Conservation (phyloP, 2,329 filamentous ascomycete genomes). For the Thyridium curvatum region DNA sequence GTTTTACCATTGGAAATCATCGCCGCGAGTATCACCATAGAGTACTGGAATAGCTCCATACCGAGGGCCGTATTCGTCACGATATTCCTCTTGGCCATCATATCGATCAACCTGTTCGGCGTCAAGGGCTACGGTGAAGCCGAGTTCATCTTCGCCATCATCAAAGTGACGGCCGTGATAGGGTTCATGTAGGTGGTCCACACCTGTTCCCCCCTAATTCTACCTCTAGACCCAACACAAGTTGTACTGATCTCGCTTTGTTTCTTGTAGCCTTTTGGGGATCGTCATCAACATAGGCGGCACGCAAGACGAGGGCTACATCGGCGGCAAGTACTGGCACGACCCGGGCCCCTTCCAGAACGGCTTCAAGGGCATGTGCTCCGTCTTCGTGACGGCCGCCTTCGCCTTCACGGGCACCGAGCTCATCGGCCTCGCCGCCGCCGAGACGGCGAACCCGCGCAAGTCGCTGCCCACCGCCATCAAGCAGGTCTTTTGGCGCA, state of each 20-base stretch:
- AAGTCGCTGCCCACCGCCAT: conserved; percentile 80
- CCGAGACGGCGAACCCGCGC: conserved; percentile 71
- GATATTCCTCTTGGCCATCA: conserved; percentile 70
- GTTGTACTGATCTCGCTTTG: conserved; percentile 3
- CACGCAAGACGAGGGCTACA: conserved; percentile 65
- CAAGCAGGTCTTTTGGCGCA: conserved; percentile 95
- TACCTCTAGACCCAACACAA: not conserved
- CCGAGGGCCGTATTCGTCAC: conserved; percentile 73
- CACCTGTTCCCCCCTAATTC: conserved; percentile 1
- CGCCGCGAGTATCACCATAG: conserved; percentile 76
- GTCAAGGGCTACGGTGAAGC: conserved; percentile 86
- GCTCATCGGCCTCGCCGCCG: conserved; percentile 69
- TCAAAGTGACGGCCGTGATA: conserved; percentile 82
- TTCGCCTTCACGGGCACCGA: conserved; percentile 74
- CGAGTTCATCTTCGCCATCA: conserved; percentile 78
- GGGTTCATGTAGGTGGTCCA: conserved; percentile 67
- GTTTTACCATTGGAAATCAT: conserved; percentile 82
- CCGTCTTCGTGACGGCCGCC: conserved; percentile 69
- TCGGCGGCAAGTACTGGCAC: conserved; percentile 72
- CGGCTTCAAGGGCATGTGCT: conserved; percentile 77
- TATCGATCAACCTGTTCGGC: conserved; percentile 80
- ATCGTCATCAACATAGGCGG: conserved; percentile 83
- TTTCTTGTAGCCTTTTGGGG: conserved; percentile 60
- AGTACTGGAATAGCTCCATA: conserved; percentile 66
- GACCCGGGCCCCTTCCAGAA: conserved; percentile 79